Evolutionary conservation across 129 eudicot genomes (phyloP).

Genomic region (Tagetes erecta): DNA sequence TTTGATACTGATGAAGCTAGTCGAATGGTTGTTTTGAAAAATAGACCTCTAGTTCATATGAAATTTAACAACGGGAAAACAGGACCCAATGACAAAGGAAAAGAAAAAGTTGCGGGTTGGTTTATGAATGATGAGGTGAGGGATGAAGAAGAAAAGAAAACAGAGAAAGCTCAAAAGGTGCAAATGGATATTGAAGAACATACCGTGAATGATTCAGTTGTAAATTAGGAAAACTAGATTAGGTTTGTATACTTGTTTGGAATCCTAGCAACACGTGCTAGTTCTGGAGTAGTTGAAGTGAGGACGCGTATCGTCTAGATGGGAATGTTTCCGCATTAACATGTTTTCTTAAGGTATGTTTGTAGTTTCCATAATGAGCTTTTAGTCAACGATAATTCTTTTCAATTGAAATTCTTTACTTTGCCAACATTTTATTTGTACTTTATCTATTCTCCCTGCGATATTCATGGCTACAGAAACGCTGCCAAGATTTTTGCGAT

Average conservation of each 20-base stretch:
- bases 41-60: slow-evolving; percentile 47
- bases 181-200: slow-evolving; percentile 51
- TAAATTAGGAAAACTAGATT: slow-evolving; percentile 59
- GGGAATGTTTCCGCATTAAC: slow-evolving; percentile 54
- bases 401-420: slow-evolving; percentile 41
- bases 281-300: slow-evolving; percentile 52
- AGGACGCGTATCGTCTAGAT: slow-evolving; percentile 43
- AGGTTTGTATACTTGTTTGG: slow-evolving; percentile 75
- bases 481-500: neutral
- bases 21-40: slow-evolving; percentile 33
- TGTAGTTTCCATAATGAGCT: slow-evolving; percentile 49
- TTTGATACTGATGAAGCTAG: slow-evolving; percentile 36
- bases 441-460: neutral
- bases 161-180: slow-evolving; percentile 54
- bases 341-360: slow-evolving; percentile 70
- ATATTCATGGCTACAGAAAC: neutral
- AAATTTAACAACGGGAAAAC: slow-evolving; percentile 47
- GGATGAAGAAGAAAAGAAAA: slow-evolving; percentile 43
- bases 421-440: slow-evolving; percentile 1
- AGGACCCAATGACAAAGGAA: slow-evolving; percentile 2
- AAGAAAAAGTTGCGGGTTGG: slow-evolving; percentile 37
- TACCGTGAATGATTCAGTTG: slow-evolving; percentile 51
- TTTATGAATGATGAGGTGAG: slow-evolving; percentile 42
- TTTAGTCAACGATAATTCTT: slow-evolving; percentile 47
- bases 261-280: slow-evolving; percentile 50